Percentiles rank a stretch among this genome's conserved stretches.
Conservation (phyloP, 2,329 filamentous ascomycete genomes). For the Verticillium dahliae region DNA sequence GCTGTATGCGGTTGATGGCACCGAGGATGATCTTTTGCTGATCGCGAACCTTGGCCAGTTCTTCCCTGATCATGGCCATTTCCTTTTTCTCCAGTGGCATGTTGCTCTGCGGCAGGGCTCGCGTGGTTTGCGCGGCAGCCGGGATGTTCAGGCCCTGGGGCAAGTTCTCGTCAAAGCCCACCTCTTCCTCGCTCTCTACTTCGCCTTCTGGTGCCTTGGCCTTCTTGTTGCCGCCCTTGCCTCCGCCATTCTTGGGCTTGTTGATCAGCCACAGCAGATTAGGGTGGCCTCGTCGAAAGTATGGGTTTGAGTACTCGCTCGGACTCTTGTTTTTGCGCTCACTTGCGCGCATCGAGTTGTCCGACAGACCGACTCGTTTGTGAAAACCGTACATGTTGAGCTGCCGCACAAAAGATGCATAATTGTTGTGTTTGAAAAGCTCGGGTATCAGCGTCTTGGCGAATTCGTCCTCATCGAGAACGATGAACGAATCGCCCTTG, state of each 20-base stretch:
- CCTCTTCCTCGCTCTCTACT: constrained; percentile 59
- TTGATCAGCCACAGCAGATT: constrained; percentile 95
- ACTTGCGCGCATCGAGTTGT: constrained; percentile 96
- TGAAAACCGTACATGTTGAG: constrained; percentile 98
- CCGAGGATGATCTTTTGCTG: constrained; percentile 82
- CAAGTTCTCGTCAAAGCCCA: constrained; percentile 31
- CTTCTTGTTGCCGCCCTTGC: constrained; percentile 49
- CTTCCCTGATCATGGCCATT: constrained; percentile 67
- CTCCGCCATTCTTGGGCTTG: constrained; percentile 73
- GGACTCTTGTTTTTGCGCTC: constrained; percentile 97
- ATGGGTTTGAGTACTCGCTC: constrained; percentile 96
- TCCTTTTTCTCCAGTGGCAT: constrained; percentile 61
- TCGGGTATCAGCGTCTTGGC: constrained; percentile 95
- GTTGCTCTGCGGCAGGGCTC: constrained; percentile 34
- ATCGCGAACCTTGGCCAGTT: constrained; percentile 74
- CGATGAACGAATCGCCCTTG: constrained; percentile 92
- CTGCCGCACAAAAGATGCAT: constrained; percentile 91
- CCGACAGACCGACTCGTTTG: constrained; percentile 86
- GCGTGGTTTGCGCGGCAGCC: constrained; percentile 11
- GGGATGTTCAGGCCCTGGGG: not conserved
- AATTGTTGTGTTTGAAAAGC: constrained; percentile 98
- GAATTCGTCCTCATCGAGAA: constrained; percentile 96
- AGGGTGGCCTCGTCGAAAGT: constrained; percentile 87
- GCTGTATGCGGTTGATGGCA: constrained; percentile 72
- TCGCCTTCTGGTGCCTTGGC: constrained; percentile 61